Conservation (phyloP, 805 yeast genomes). For the Wickerhamiella allomyrinae region DNA sequence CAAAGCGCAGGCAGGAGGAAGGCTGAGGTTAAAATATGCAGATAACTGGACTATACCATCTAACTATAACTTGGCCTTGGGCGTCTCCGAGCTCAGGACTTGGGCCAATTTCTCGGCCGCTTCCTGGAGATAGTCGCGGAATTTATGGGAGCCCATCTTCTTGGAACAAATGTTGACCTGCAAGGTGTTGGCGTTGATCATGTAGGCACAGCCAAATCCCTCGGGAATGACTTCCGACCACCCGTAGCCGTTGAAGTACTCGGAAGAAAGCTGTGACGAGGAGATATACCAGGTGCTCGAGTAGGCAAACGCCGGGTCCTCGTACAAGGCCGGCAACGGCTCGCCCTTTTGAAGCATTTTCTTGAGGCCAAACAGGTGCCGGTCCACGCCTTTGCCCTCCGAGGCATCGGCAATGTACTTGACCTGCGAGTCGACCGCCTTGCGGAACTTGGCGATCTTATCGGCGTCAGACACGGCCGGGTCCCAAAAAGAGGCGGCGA, state of each 20-base stretch:
- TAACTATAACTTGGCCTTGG: slow-evolving; percentile 26
- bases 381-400: slow-evolving; percentile 79
- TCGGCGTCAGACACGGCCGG: slow-evolving; percentile 35
- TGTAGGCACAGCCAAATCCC: slow-evolving; percentile 89
- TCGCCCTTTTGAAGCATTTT: slow-evolving; percentile 49
- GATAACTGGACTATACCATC: too few relatives aligned
- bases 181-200: slow-evolving; percentile 72
- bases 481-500: slow-evolving; percentile 63
- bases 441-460: slow-evolving; percentile 53
- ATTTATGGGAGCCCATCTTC: slow-evolving; percentile 33
- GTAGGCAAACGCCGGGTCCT: slow-evolving; percentile 62
- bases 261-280: slow-evolving; percentile 79
- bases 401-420: slow-evolving; percentile 62
- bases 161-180: slow-evolving; percentile 74
- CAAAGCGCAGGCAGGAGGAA: too few relatives aligned
- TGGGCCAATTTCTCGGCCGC: slow-evolving; percentile 73
- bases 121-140: slow-evolving; percentile 55
- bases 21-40: too few relatives aligned
- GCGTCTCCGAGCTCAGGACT: slow-evolving; percentile 32
- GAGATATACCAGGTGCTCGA: slow-evolving; percentile 77
- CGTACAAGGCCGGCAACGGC: slow-evolving; percentile 47
- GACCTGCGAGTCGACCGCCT: slow-evolving; percentile 63
- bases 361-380: slow-evolving; percentile 83
- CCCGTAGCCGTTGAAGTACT: slow-evolving; percentile 81
- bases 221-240: slow-evolving; percentile 90